Base-by-base conservation (phyloP, 225 moss, liverwort and hornwort genomes). In the Marchantia paleacea region DNA sequence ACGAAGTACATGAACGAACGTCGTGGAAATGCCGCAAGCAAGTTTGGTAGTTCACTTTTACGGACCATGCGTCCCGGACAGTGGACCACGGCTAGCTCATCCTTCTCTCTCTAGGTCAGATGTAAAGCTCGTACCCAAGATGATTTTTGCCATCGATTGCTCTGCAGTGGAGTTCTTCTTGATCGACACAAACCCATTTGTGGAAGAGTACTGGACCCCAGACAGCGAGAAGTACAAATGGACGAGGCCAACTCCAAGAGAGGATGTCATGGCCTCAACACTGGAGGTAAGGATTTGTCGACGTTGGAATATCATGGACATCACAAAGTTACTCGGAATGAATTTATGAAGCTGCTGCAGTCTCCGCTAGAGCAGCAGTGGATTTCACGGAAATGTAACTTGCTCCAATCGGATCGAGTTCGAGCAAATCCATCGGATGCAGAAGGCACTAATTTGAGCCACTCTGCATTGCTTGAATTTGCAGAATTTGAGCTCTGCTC, bases 171-270 rank as follows among this genome's bases (percentile, higher is more conserved):
- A 86, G 12, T 85, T 88, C 55, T 86, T 88, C 57, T 77, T 88
- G 83, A 84, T 88, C 16, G 88, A 88, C 79, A 88, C 88, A 30
- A 86, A 12, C 77, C 86, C 86, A n/a, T 80, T 85, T 12, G 66
- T 81, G 22, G 88, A 88, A 20, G 49, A 75, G 8, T 88, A 86
- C 52, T 88, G 88, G 88, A 80, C 6, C 8, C 19, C 50, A 0
- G 47, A 62, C 9, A 81, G 29, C 29, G n/a, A 18, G n/a, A 14
- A 81, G 8, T 80, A 84, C 60, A 69, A 31, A 7, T 88, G 88
- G 88, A 82, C 67, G 0, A 68, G 86, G 57, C 12, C 48, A 53
- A 79, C 30, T 39, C 62, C 84, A 4, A 80, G 88, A 72, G 82
- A 84, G 52, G 70, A 73, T 25, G 83, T 71, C 69, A 82, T 86